Evolutionary conservation across 1,284 basidiomycete species (phyloP).

Genomic region (Cryptococcus sp.): DNA sequence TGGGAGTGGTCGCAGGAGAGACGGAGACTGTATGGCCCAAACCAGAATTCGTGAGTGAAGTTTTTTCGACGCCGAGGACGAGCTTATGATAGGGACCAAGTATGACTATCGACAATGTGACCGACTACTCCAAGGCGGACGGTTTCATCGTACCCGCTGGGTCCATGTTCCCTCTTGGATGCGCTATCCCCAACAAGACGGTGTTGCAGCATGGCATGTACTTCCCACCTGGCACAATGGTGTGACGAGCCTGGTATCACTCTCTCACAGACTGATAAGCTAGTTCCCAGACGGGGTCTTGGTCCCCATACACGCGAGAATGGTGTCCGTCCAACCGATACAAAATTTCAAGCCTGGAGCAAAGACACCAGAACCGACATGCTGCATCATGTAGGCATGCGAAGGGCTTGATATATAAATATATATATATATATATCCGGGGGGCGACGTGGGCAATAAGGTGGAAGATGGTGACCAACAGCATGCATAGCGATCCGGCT

Average conservation of each 20-base stretch:
- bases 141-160: conserved; percentile 36
- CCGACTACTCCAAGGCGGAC: conserved; percentile 21
- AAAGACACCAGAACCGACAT: conserved; percentile 14
- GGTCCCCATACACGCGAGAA: conserved; percentile 34
- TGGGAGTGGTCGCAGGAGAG: conserved; percentile 59
- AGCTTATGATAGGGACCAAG: conserved; percentile 20
- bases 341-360: conserved; percentile 10
- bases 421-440: too few species aligned
- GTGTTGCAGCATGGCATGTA: conserved; percentile 28
- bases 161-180: conserved; percentile 33
- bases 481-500: too few species aligned
- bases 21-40: conserved; percentile 33
- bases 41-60: conserved; percentile 30
- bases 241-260: conserved; percentile 7
- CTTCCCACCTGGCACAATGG: conserved; percentile 38
- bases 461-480: too few species aligned
- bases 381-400: conserved; percentile 20
- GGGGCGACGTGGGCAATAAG: too few species aligned
- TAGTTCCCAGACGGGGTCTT: conserved; percentile 36
- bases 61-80: neutral
- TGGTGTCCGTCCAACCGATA: conserved; percentile 36
- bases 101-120: conserved; percentile 33
- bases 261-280: neutral
- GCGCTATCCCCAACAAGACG: conserved; percentile 25
- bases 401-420: too few species aligned